These are phyloP conservation scores for Aspergillus latus DNA, from an alignment of 2,329 filamentous ascomycete genomes.

Conservation along the genomic window DNA sequence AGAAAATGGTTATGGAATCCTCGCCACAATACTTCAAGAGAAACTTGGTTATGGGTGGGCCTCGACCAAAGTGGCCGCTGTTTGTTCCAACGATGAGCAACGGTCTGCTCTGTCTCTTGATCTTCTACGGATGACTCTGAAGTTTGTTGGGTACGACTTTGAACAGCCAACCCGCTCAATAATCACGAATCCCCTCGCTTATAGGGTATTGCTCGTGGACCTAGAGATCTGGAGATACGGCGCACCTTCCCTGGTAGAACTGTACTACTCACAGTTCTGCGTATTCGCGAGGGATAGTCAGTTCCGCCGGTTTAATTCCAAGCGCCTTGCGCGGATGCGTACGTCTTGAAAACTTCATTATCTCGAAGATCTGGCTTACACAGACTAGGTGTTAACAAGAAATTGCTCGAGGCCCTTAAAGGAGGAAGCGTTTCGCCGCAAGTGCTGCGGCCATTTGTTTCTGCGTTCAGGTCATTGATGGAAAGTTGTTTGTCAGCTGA, in stretches of 20 bases:
- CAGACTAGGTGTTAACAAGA: conserved; percentile 75
- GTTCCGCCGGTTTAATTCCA: conserved; percentile 87
- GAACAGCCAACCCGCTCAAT: conserved; percentile 80
- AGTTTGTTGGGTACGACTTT: conserved; percentile 85
- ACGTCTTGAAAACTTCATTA: conserved; percentile 41
- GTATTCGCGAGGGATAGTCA: conserved; percentile 88
- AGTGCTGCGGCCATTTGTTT: conserved; percentile 72
- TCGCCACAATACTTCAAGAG: conserved; percentile 78
- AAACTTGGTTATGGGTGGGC: conserved; percentile 59
- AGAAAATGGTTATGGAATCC: conserved; percentile 87
- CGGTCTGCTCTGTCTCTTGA: conserved; percentile 55
- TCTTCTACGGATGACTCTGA: conserved; percentile 73
- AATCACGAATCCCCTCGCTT: conserved; percentile 93
- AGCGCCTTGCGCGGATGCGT: conserved; percentile 86
- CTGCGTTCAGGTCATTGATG: conserved; percentile 75
- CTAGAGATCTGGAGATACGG: conserved; percentile 89
- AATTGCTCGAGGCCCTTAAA: conserved; percentile 85
- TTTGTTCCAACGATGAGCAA: conserved; percentile 44
- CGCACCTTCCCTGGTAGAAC: conserved; percentile 71
- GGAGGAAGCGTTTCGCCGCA: conserved; percentile 73
- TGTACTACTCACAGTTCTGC: conserved; percentile 92
- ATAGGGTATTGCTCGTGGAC: conserved; percentile 87
- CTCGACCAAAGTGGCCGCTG: conserved; percentile 47
- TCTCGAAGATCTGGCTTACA: conserved; percentile 19
- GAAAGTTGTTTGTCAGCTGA: conserved; percentile 79